Percentiles rank a stretch among this genome's conserved stretches.
Evolutionary conservation across 352 stramenopile species (phyloP).

Genomic region (Phytophthora vignae): DNA sequence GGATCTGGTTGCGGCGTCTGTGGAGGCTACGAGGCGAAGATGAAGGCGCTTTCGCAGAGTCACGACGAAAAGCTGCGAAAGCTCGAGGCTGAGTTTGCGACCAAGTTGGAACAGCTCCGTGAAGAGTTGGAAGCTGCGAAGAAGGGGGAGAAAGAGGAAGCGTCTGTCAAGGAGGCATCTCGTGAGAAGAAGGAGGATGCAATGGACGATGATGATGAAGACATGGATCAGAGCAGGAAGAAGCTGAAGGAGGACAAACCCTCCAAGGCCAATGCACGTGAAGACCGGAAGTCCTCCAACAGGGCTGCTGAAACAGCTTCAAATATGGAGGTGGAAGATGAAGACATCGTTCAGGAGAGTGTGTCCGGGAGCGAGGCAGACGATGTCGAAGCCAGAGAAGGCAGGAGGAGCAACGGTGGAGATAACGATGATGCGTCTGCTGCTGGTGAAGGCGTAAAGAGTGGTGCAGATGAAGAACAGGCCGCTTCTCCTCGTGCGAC

Average conservation of each 20-base stretch:
- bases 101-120: constrained; percentile 60
- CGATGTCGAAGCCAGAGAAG: background rate
- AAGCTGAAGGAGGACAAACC: constrained; percentile 6
- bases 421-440: constrained; percentile 6
- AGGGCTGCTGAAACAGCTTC: constrained; percentile 2
- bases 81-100: constrained; percentile 54
- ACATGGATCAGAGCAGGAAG: constrained; percentile 16
- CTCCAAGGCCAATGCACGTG: background rate
- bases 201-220: constrained; percentile 29
- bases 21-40: constrained; percentile 80
- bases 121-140: constrained; percentile 52
- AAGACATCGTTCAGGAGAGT: constrained; percentile 22
- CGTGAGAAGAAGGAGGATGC: constrained; percentile 28
- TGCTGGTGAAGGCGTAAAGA: constrained; percentile 1
- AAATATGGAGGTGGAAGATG: constrained; percentile 28
- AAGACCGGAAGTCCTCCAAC: background rate
- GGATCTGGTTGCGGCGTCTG: constrained; percentile 70
- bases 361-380: constrained; percentile 20
- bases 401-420: constrained; percentile 2
- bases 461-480: constrained; percentile 9
- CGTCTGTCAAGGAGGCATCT: constrained; percentile 5
- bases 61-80: constrained; percentile 60
- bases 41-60: constrained; percentile 43
- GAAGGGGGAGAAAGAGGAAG: constrained; percentile 18
- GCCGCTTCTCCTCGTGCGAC: constrained; percentile 3